Percentiles rank a stretch among this genome's conserved stretches.
Evolutionary conservation across 768 basidiomycete species (phyloP).

Genomic region (Pleurotus tuber-regium): DNA sequence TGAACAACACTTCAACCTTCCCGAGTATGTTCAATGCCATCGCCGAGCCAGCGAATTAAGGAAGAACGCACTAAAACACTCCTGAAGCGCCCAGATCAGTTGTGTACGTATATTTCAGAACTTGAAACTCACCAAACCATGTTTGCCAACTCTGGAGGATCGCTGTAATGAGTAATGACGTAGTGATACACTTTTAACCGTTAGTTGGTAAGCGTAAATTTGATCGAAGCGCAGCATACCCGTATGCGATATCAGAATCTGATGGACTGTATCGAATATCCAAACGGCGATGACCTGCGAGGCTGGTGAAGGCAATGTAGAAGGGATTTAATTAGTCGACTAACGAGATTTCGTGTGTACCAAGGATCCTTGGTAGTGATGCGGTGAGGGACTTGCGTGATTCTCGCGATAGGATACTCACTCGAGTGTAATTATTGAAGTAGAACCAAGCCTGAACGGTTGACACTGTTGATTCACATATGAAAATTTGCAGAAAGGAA

Average conservation of each 20-base stretch:
- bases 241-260: conserved; percentile 50
- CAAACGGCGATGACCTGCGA: conserved; percentile 47
- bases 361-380: conserved; percentile 46
- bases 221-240: no score
- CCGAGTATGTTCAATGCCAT: not conserved
- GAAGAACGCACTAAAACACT: not conserved
- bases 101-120: no score
- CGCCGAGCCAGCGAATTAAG: not conserved
- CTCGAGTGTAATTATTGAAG: conserved; percentile 46
- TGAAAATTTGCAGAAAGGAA: no score
- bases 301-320: not conserved
- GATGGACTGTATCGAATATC: conserved; percentile 50
- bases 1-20: conserved; percentile 59
- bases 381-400: not conserved
- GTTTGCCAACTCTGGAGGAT: conserved; percentile 21
- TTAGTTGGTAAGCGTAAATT: no score
- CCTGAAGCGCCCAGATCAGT: not conserved
- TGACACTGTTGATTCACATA: conserved; percentile 44
- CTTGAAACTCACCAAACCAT: conserved; percentile 36
- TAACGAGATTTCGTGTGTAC: conserved; percentile 50
- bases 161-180: conserved; percentile 38
- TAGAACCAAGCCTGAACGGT: conserved; percentile 56
- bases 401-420: conserved; percentile 30
- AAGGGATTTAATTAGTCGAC: not conserved
- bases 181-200: conserved; percentile 57